These are phyloP conservation scores for Nannochloris sp. DNA, from an alignment of 139 green algal genomes.

Conservation along the genomic window DNA sequence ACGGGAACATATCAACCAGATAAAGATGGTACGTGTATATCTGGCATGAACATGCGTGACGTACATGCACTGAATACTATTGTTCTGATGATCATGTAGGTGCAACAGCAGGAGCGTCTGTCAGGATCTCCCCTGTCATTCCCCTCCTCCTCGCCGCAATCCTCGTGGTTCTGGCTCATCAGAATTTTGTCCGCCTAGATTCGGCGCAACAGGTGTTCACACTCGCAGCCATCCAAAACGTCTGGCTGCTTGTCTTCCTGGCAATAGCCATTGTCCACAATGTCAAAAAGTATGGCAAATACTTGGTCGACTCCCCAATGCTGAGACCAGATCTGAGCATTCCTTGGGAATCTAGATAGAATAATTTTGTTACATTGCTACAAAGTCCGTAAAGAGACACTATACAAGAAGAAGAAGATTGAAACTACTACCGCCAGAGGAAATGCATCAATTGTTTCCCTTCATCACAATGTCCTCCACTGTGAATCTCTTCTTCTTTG, in stretches of 20 bases:
- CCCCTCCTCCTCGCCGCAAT: constrained; percentile 6
- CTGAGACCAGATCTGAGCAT: constrained; percentile 53
- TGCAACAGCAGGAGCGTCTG: neutral
- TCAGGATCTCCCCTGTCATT: constrained; percentile 29
- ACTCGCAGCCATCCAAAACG: neutral
- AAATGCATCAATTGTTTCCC: too few species aligned
- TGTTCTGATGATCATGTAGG: neutral
- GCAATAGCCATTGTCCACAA: constrained; percentile 29
- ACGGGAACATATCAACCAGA: constrained; percentile 29
- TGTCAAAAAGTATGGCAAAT: constrained; percentile 44
- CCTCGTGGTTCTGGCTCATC: too few species aligned
- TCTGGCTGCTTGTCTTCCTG: constrained; percentile 42
- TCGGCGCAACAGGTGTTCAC: too few species aligned
- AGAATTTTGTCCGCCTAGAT: too few species aligned
- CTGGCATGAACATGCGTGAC: neutral
- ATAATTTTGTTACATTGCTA: too few species aligned
- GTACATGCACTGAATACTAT: neutral
- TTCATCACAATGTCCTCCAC: constrained; percentile 12
- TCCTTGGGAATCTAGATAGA: constrained; percentile 21
- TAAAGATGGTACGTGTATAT: neutral
- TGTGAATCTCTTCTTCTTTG: constrained; percentile 35
- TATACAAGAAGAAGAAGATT: neutral
- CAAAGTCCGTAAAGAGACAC: too few species aligned
- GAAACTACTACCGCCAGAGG: too few species aligned
- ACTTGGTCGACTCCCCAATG: constrained; percentile 55